A percentile compares a stretch with the other conserved stretches of the same genome.
Conservation (phyloP, 257 asterid species). For the Fraxinus pennsylvanica region DNA sequence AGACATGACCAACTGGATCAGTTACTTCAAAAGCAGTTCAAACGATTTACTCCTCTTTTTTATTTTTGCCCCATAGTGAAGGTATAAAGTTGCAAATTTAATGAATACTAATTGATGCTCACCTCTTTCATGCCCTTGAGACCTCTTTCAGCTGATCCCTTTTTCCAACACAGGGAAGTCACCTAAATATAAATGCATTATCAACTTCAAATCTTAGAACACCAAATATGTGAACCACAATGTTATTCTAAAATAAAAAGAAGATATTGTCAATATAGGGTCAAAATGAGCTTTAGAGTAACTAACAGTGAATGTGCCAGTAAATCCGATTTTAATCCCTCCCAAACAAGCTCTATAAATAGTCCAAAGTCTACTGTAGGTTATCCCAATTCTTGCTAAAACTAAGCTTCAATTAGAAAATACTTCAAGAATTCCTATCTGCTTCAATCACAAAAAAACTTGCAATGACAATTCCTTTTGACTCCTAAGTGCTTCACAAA, state of each 20-base stretch:
- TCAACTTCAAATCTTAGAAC: neutral
- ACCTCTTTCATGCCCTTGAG: conserved; percentile 31
- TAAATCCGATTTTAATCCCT: too few species aligned
- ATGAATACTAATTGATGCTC: neutral
- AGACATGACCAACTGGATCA: neutral
- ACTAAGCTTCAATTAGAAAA: neutral
- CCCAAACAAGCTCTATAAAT: too few species aligned
- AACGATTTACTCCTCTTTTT: neutral
- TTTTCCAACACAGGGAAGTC: conserved; percentile 31
- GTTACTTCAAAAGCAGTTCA: neutral
- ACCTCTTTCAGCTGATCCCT: conserved; percentile 29
- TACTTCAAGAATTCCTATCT: neutral
- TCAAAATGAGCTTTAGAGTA: too few species aligned
- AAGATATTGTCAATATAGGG: neutral
- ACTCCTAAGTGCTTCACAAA: too few species aligned
- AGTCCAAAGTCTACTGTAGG: too few species aligned
- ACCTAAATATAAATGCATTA: conserved; percentile 22
- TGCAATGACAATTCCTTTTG: too few species aligned
- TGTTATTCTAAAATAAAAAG: neutral
- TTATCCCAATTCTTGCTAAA: too few species aligned
- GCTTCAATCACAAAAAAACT: neutral
- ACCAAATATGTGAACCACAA: neutral
- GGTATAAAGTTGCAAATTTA: neutral
- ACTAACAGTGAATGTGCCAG: too few species aligned
- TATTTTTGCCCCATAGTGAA: neutral